Evolutionary conservation across 2,329 filamentous ascomycete species (phyloP), one percentile per base, ranked within the genome.

Genomic region (Apiospora malaysiana): DNA sequence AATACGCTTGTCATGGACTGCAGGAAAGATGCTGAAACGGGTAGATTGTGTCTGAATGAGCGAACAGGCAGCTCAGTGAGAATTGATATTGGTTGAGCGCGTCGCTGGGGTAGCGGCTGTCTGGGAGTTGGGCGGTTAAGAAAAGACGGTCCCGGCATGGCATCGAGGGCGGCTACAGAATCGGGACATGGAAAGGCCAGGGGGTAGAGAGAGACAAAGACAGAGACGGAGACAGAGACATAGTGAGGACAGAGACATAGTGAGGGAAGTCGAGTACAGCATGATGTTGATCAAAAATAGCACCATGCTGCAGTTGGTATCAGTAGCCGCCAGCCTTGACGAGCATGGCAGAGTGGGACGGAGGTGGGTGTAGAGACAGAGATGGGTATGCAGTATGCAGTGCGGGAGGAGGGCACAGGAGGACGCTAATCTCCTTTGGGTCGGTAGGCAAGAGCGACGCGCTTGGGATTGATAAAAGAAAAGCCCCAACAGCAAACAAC

Each of bases 51-150:
- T 88, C 85, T 83, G 80, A 85, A 84, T 75, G 76, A 78, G 76
- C 79, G 78, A 80, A 82, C 81, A 76, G 79, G 76, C 75, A 73
- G 77, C 73, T 74, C 79, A 83, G 75, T 79, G 81, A 80, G 80
- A 79, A 79, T 81, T 81, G 82, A 85, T 83, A 88, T 88, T 89
- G 87, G 87, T 82, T 83, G 78, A 63, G 77, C 75, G 74, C 75
- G 76, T 76, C 77, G 80, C 56, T 76, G 79, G 78, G 77, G 82
- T 81, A 82, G 84, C 83, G 83, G 83, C 79, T 85, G 83, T 86
- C 81, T 85, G 81, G 79, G 80, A 80, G 68, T 77, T 76, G 82
- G 84, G 84, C 83, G 84, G 84, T 80, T 85, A 86, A 76, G 74
- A 79, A 76, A 76, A 76, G 74, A 74, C 74, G 75, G 74, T 45